A percentile compares a stretch with the other conserved stretches of the same genome.
These are phyloP conservation scores for Pseudonitzschia multistriata DNA, from an alignment of 108 stramenopile species.

Conservation along the genomic window DNA sequence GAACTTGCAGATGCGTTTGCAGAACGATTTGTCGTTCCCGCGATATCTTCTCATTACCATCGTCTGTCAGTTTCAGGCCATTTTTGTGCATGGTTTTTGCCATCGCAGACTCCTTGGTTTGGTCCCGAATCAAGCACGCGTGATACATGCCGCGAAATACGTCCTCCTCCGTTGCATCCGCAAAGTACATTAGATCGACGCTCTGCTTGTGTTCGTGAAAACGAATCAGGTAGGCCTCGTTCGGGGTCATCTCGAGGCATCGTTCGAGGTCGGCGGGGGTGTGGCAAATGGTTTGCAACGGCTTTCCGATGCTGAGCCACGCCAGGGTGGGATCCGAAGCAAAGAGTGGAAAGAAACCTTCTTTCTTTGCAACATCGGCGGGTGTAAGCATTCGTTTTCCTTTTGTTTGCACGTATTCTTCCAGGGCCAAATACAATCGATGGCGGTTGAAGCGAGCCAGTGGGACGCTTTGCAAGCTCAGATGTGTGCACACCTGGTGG, in stretches of 20 bases:
- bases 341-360: slow-evolving; percentile 63
- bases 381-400: slow-evolving; percentile 42
- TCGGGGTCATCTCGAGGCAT: slow-evolving; percentile 9
- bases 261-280: slow-evolving; percentile 40
- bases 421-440: slow-evolving; percentile 60
- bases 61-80: neutral
- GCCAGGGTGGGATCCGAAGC: slow-evolving; percentile 23
- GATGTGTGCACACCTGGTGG: slow-evolving; percentile 80
- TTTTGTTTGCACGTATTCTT: slow-evolving; percentile 36
- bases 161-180: slow-evolving; percentile 52
- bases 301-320: slow-evolving; percentile 64
- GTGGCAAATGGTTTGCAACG: slow-evolving; percentile 45
- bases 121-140: slow-evolving; percentile 41
- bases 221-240: slow-evolving; percentile 25
- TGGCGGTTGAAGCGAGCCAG: slow-evolving; percentile 80
- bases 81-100: neutral
- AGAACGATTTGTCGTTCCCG: neutral
- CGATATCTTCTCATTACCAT: neutral
- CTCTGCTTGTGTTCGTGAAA: slow-evolving; percentile 7
- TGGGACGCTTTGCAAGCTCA: slow-evolving; percentile 69
- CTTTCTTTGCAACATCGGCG: slow-evolving; percentile 50
- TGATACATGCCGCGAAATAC: slow-evolving; percentile 70
- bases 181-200: slow-evolving; percentile 45
- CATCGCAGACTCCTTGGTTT: neutral
- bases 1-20: neutral